These are phyloP conservation scores for Aspergillus udagawae DNA, from an alignment of 2,329 filamentous ascomycete genomes.

Conservation along the genomic window DNA sequence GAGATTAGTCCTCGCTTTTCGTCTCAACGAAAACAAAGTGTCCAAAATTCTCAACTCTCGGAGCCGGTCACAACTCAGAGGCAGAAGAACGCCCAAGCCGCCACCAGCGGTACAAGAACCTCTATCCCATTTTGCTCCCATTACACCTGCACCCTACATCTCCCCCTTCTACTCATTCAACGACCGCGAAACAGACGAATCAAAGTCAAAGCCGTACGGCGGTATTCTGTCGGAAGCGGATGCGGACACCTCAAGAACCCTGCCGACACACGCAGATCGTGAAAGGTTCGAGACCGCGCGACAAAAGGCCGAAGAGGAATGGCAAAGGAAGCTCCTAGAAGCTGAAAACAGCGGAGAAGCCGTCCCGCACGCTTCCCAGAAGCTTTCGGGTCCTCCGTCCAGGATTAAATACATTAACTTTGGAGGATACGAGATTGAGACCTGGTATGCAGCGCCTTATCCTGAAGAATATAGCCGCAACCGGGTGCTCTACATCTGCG, in stretches of 20 bases:
- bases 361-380: constrained; percentile 63
- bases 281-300: constrained; percentile 86
- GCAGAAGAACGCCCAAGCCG: constrained; percentile 41
- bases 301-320: constrained; percentile 86
- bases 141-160: constrained; percentile 59
- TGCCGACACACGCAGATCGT: constrained; percentile 75
- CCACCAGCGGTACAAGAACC: constrained; percentile 38
- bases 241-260: constrained; percentile 84
- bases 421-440: constrained; percentile 95
- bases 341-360: constrained; percentile 61
- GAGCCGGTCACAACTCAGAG: constrained; percentile 56
- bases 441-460: constrained; percentile 97
- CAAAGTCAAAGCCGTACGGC: constrained; percentile 90
- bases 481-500: constrained; percentile 95
- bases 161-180: constrained; percentile 85
- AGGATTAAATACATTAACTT: constrained; percentile 99
- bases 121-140: constrained; percentile 58
- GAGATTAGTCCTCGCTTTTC: constrained; percentile 57
- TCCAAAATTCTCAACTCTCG: constrained; percentile 56
- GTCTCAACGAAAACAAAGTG: constrained; percentile 56
- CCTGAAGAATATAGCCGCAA: constrained; percentile 98
- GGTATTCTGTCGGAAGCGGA: constrained; percentile 86
- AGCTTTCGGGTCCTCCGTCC: constrained; percentile 79
- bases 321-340: constrained; percentile 65
- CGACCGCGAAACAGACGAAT: constrained; percentile 83